phyloP scores from a whole-genome alignment of 2,329 filamentous ascomycete species.

The Ambrosiella xylebori region DNA sequence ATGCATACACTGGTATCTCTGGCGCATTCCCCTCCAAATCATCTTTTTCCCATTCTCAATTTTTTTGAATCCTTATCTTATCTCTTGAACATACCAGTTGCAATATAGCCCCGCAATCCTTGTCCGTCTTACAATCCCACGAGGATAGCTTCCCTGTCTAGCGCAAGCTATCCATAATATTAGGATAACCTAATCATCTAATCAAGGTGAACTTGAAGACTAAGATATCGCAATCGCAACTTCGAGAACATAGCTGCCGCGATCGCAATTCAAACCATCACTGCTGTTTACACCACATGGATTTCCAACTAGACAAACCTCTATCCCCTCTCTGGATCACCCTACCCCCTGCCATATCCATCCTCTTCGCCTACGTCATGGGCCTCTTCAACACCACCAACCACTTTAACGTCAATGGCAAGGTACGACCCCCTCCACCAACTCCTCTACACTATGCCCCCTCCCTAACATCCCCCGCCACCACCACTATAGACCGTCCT shows the following conservation, averaged over 20 bases:
- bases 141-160: not conserved
- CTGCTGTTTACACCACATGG: not conserved
- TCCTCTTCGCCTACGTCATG: constrained; percentile 34
- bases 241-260: not conserved
- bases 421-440: constrained; percentile 32
- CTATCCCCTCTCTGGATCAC: constrained; percentile 15
- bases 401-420: constrained; percentile 69
- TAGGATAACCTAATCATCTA: not conserved
- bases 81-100: not conserved
- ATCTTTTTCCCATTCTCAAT: not conserved
- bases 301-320: constrained; percentile 4
- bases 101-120: not conserved
- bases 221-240: not conserved
- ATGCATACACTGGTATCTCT: not conserved
- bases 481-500: constrained; percentile 50
- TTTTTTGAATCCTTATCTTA: constrained; percentile 8
- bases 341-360: constrained; percentile 19
- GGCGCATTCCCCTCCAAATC: not conserved
- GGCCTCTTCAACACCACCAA: constrained; percentile 47
- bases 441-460: not conserved
- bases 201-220: not conserved
- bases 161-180: not conserved
- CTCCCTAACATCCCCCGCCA: constrained; percentile 1
- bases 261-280: not conserved
- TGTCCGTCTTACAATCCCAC: not conserved